phyloP scores from a whole-genome alignment of 164 flowering plant species.

The Houttuynia cordata region DNA sequence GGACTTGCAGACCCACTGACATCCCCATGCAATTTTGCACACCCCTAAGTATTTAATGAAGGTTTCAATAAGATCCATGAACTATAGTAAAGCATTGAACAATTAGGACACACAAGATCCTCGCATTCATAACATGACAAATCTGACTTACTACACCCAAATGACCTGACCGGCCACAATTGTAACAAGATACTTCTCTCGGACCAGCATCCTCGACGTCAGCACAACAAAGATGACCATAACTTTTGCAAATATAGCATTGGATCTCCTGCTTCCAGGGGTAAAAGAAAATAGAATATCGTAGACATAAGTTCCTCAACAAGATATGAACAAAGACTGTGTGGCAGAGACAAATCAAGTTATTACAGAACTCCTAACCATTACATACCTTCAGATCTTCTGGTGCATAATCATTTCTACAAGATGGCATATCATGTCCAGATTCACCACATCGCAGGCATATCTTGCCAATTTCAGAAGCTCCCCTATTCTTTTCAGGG shows the following conservation, averaged over 20 bases:
- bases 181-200: conserved; percentile 62
- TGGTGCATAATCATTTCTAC: conserved; percentile 28
- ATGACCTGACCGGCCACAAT: conserved; percentile 80
- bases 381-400: conserved; percentile 73
- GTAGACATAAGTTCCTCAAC: background rate
- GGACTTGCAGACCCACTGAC: conserved; percentile 18
- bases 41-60: conserved; percentile 30
- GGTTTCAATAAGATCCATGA: conserved; percentile 2
- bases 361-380: background rate
- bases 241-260: conserved; percentile 61
- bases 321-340: background rate
- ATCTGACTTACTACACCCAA: conserved; percentile 57
- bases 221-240: conserved; percentile 79
- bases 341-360: background rate
- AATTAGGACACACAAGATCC: background rate
- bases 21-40: conserved; percentile 36
- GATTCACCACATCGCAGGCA: conserved; percentile 68
- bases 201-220: conserved; percentile 21
- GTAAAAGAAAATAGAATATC: background rate
- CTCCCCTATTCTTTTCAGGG: conserved; percentile 33
- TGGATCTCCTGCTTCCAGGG: conserved; percentile 47
- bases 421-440: conserved; percentile 50
- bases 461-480: conserved; percentile 20
- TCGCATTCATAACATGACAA: too few relatives aligned
- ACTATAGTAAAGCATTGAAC: background rate